These are phyloP conservation scores for Leptodontidium sp. DNA, from an alignment of 2,329 filamentous ascomycete species.

Conservation along the genomic window DNA sequence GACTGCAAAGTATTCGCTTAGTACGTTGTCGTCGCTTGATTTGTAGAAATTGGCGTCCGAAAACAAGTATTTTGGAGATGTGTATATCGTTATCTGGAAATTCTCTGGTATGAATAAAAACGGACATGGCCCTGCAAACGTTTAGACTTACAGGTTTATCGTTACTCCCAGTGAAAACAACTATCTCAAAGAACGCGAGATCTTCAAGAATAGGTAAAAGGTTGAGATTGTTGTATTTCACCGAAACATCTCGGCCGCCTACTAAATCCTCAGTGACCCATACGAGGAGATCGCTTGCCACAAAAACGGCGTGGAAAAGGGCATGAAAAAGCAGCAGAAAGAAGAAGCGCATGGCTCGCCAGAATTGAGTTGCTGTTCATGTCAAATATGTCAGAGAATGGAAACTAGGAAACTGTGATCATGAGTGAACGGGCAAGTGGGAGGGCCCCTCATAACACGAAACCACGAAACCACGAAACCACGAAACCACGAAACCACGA, in stretches of 20 bases:
- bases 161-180: background rate
- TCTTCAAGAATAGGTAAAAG: background rate
- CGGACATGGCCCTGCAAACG: too few species aligned
- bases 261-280: background rate
- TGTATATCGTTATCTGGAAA: background rate
- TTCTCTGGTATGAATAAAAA: background rate
- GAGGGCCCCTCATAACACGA: background rate
- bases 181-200: background rate
- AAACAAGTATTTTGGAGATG: background rate
- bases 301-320: background rate
- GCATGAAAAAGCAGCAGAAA: background rate
- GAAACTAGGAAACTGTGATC: background rate
- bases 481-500: conserved; percentile 1
- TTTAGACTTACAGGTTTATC: background rate
- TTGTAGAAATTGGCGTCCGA: background rate
- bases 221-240: background rate
- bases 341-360: conserved; percentile 2
- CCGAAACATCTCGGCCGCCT: background rate
- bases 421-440: background rate
- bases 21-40: background rate
- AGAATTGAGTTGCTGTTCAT: background rate
- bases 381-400: background rate
- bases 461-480: background rate
- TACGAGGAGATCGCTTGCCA: background rate
- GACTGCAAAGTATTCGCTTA: background rate